Conservation (phyloP, 495 filamentous ascomycete genomes). For the Penicillium tannophilum region DNA sequence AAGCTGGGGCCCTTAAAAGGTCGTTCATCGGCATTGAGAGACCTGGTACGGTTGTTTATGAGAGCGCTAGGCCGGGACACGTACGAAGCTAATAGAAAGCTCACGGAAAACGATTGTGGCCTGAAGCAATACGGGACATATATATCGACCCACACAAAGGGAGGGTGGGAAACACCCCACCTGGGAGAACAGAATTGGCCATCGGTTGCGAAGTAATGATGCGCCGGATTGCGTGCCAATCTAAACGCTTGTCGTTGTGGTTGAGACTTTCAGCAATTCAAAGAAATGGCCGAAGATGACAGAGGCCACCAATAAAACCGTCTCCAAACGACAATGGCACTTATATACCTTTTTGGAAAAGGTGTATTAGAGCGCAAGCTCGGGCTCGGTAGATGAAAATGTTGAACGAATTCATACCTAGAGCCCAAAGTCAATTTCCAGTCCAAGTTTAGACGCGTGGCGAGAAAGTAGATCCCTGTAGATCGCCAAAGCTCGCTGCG, state of each 20-base stretch:
- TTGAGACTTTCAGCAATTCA: background rate
- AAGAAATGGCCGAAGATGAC: background rate
- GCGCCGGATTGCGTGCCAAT: background rate
- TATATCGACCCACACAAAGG: background rate
- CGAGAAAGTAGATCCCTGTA: slow-evolving; percentile 26
- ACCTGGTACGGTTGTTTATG: background rate
- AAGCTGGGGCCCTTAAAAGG: background rate
- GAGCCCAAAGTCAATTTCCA: background rate
- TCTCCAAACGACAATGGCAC: background rate
- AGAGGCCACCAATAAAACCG: background rate
- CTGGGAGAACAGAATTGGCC: background rate
- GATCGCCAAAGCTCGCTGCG: slow-evolving; percentile 45
- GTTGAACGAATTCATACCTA: background rate
- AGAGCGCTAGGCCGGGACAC: background rate
- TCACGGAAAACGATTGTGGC: background rate
- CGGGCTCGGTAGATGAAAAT: background rate
- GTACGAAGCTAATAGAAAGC: background rate
- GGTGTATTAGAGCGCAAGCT: background rate
- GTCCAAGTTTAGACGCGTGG: slow-evolving; percentile 7
- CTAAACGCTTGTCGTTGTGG: background rate
- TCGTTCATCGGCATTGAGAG: background rate
- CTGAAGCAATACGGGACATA: background rate
- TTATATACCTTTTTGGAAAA: background rate
- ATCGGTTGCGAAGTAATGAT: background rate
- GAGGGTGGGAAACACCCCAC: background rate